Percentiles rank a stretch among this genome's conserved stretches.
phyloP scores from a whole-genome alignment of 495 filamentous ascomycete genomes.

The Terfezia claveryi region DNA sequence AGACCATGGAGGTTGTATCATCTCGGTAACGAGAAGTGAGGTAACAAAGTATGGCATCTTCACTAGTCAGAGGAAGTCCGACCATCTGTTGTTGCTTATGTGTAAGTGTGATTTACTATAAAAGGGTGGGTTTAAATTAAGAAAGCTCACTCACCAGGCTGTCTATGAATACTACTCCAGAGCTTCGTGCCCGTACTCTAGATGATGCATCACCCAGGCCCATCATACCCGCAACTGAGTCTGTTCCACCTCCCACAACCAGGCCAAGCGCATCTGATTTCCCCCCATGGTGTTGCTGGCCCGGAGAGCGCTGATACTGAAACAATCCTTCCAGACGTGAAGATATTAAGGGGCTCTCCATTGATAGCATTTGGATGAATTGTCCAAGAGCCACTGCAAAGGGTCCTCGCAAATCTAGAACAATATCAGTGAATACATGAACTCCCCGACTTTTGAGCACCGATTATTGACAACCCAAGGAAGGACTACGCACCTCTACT shows the following conservation, averaged over 20 bases:
- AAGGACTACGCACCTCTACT: no score
- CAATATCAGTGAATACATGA: no score
- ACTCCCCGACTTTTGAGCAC: no score
- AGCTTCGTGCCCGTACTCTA: conserved; percentile 46
- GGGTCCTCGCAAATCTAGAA: background rate
- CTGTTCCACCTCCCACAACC: no score
- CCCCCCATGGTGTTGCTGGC: no score
- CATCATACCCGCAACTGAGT: no score
- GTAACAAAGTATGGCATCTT: conserved; percentile 52
- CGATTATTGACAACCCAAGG: no score
- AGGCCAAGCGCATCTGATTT: no score
- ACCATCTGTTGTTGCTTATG: conserved; percentile 34
- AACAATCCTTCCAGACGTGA: conserved; percentile 22
- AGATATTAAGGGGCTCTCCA: conserved; percentile 23
- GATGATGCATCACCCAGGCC: conserved; percentile 23
- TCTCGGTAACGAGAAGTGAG: conserved; percentile 65
- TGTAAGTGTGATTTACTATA: background rate
- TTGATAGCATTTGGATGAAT: conserved; percentile 22
- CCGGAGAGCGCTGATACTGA: background rate
- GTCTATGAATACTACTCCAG: conserved; percentile 85
- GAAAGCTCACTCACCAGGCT: conserved; percentile 38
- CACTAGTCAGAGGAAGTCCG: conserved; percentile 64
- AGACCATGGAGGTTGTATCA: conserved; percentile 48
- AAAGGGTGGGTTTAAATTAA: background rate
- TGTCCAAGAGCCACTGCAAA: background rate